A percentile compares a stretch with the other conserved stretches of the same genome.
Evolutionary conservation across 2,329 filamentous ascomycete genomes (phyloP).

Genomic region (Sclerotinia trifoliorum): DNA sequence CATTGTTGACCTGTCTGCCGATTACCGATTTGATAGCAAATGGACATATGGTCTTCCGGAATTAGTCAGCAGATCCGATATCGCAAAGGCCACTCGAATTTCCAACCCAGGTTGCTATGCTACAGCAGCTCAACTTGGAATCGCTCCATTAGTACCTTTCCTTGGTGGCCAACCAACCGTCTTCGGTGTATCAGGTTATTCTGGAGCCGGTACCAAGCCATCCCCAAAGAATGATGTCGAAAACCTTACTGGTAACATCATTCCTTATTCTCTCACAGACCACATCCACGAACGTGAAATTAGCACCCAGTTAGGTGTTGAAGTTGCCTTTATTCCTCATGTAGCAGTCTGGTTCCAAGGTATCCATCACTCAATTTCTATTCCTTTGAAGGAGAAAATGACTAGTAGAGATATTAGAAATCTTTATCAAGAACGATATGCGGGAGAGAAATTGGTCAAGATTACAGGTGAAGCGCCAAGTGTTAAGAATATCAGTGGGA

Average conservation of each 20-base stretch:
- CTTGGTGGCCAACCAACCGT: constrained; percentile 76
- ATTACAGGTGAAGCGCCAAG: constrained; percentile 82
- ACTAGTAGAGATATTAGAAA: constrained; percentile 88
- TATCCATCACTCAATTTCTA: constrained; percentile 87
- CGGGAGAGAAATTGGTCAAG: constrained; percentile 93
- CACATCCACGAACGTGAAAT: constrained; percentile 97
- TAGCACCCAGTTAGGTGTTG: constrained; percentile 68
- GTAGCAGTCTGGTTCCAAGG: constrained; percentile 97
- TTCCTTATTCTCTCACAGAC: constrained; percentile 87
- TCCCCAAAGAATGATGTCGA: constrained; percentile 90
- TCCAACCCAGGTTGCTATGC: constrained; percentile 95
- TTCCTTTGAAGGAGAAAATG: constrained; percentile 84
- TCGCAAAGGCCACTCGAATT: constrained; percentile 78
- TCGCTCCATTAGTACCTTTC: constrained; percentile 74
- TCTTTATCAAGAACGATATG: constrained; percentile 93
- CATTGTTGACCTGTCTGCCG: constrained; percentile 92
- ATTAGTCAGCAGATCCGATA: constrained; percentile 71
- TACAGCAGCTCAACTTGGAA: constrained; percentile 85
- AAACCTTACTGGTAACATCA: constrained; percentile 79
- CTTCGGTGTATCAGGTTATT: constrained; percentile 93
- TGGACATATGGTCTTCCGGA: constrained; percentile 94
- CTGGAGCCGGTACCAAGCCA: constrained; percentile 91
- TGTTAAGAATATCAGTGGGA: constrained; percentile 80
- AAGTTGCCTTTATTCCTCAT: constrained; percentile 86
- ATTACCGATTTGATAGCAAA: constrained; percentile 82